Conservation (phyloP, 2,329 filamentous ascomycete species). For the Colletotrichum trifolii region DNA sequence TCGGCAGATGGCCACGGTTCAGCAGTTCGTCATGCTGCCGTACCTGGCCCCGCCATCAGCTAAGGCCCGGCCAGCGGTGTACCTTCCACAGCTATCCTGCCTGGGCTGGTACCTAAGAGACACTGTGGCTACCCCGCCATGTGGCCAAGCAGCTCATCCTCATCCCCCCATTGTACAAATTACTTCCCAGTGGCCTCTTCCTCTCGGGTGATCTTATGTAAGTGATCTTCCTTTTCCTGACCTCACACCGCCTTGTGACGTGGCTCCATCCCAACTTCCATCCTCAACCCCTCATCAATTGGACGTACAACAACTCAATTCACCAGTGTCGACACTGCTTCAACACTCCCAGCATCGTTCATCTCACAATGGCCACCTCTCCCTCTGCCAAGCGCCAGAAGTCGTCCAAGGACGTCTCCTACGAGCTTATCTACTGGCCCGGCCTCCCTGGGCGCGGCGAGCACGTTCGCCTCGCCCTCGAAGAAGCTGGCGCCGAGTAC, state of each 20-base stretch:
- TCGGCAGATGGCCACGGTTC: background rate
- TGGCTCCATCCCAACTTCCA: no score
- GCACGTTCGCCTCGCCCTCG: conserved; percentile 77
- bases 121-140: no score
- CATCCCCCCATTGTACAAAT: background rate
- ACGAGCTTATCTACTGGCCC: conserved; percentile 79
- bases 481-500: conserved; percentile 74
- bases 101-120: no score
- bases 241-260: no score
- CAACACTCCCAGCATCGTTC: background rate
- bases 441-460: conserved; percentile 79
- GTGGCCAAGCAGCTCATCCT: no score
- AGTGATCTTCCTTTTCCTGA: no score
- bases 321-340: no score
- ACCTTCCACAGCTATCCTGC: no score
- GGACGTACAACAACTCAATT: no score
- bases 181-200: no score
- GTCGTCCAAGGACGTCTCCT: conserved; percentile 58
- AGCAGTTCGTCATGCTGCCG: conserved; percentile 18
- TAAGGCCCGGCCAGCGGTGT: conserved; percentile 8
- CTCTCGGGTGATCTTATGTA: no score
- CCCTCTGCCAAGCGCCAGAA: conserved; percentile 44
- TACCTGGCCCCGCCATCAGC: conserved; percentile 22
- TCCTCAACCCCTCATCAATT: no score
- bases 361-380: conserved; percentile 27